phyloP scores from a whole-genome alignment of 352 stramenopile genomes.

The Phytophthora parvispora region DNA sequence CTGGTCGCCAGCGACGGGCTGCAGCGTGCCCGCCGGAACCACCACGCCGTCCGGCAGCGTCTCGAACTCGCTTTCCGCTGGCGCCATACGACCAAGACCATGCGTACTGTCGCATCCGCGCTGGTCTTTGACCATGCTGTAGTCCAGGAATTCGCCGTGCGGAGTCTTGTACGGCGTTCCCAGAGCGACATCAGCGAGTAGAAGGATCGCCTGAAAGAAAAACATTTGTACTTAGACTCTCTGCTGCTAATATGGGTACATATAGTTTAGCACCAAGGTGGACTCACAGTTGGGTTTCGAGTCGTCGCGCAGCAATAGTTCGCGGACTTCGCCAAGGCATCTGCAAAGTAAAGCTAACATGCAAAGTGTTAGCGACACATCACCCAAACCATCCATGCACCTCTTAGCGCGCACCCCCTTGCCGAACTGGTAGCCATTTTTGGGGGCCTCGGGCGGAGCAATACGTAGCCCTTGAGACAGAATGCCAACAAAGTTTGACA shows the following conservation, averaged over 20 bases:
- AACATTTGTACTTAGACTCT: no score
- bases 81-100: conserved; percentile 38
- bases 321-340: conserved; percentile 61
- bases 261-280: background rate
- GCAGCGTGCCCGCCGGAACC: conserved; percentile 42
- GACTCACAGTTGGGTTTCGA: conserved; percentile 33
- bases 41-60: conserved; percentile 44
- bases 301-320: conserved; percentile 60
- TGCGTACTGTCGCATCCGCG: conserved; percentile 43
- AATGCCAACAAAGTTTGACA: conserved; percentile 77
- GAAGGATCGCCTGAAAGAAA: conserved; percentile 41
- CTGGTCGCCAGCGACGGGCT: conserved; percentile 15
- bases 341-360: conserved; percentile 76
- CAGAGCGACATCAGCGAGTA: conserved; percentile 54
- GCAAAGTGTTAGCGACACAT: background rate
- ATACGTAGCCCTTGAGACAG: conserved; percentile 75
- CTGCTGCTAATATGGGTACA: no score
- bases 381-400: no score
- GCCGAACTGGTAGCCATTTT: conserved; percentile 79
- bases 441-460: conserved; percentile 69
- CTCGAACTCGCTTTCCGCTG: conserved; percentile 31
- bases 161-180: conserved; percentile 32
- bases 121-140: conserved; percentile 27
- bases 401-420: conserved; percentile 74
- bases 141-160: conserved; percentile 34